Base-by-base conservation (phyloP, 164 flowering plant species). In the Dillenia turbinata region DNA sequence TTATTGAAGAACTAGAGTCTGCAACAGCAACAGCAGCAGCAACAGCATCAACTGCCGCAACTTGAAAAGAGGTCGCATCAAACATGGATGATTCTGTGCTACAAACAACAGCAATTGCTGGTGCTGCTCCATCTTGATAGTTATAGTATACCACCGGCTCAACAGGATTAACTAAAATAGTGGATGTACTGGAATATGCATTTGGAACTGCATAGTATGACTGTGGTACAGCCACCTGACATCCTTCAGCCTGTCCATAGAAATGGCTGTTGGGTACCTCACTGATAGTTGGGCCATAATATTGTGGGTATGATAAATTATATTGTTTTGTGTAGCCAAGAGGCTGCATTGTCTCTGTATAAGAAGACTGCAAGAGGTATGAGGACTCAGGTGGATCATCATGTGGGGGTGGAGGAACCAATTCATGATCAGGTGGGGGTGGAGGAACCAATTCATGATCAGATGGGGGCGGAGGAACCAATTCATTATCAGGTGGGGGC, bases 391-490 rank as follows among this genome's bases (percentile, higher is more conserved):
- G 76, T 46, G 79, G 84, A 47, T 94, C 89, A 72, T 83, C 93
- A 44, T 95, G 91, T 49, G 96, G 96, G 9, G 94, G 98, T 19
- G 97, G 97, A 65, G 98, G 96, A 65, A 79, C 57, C 1, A 71
- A 76, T 66, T 89, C 96, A 67, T 75, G 68, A 63, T 94, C 96
- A 68, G 96, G 93, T 45, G 99, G 99, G 9, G 93, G 96, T 43
- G 97, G 99, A 17, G 99, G 98, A 62, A 87, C 81, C 93, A 90
- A 85, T 47, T 84, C 93, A 47, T 89, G 92, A 60, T 77, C 88
- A 16, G 93, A 85, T 45, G 85, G 94, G 71, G 85, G 92, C n/a
- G 89, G 92, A 65, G 66, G 73, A 69, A 54, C 16, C 58, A 54
- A 61, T 9, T 57, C 78, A 54, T 72, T 73, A 9, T 63, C 84